These are phyloP conservation scores for Phytophthora pluvialis DNA, from an alignment of 352 stramenopile genomes.

Conservation along the genomic window DNA sequence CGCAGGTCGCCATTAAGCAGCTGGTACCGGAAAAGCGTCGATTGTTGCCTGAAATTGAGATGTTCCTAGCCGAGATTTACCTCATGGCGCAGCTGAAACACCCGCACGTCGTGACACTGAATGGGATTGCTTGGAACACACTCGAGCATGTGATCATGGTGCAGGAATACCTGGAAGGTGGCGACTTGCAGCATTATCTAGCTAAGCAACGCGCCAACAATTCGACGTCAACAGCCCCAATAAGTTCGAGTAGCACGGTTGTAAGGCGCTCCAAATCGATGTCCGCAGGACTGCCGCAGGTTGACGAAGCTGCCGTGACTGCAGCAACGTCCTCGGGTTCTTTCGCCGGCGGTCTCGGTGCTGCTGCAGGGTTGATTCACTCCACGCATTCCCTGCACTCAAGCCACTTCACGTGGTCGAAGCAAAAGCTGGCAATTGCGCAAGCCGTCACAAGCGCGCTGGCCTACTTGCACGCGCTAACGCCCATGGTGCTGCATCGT, in stretches of 20 bases:
- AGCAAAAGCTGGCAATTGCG: conserved; percentile 63
- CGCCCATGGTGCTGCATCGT: conserved; percentile 83
- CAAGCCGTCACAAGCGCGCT: conserved; percentile 68
- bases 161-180: conserved; percentile 75
- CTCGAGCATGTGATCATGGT: conserved; percentile 76
- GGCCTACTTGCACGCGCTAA: conserved; percentile 77
- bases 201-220: conserved; percentile 29
- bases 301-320: conserved; percentile 25
- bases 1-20: conserved; percentile 74
- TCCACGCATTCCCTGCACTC: conserved; percentile 16
- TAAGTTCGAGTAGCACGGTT: conserved; percentile 21
- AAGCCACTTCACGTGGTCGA: conserved; percentile 56
- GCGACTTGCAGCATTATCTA: conserved; percentile 71
- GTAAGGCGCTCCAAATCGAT: conserved; percentile 24
- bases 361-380: conserved; percentile 22
- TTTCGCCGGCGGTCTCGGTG: conserved; percentile 14
- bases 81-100: conserved; percentile 76
- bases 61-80: conserved; percentile 81
- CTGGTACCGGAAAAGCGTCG: conserved; percentile 58
- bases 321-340: conserved; percentile 27
- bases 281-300: conserved; percentile 18
- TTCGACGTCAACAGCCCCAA: conserved; percentile 7
- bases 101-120: conserved; percentile 64
- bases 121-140: conserved; percentile 76
- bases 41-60: conserved; percentile 66